Percentiles rank a stretch among this genome's conserved stretches.
Evolutionary conservation across 2,329 filamentous ascomycete genomes (phyloP).

Genomic region (Cladosporium sp.): DNA sequence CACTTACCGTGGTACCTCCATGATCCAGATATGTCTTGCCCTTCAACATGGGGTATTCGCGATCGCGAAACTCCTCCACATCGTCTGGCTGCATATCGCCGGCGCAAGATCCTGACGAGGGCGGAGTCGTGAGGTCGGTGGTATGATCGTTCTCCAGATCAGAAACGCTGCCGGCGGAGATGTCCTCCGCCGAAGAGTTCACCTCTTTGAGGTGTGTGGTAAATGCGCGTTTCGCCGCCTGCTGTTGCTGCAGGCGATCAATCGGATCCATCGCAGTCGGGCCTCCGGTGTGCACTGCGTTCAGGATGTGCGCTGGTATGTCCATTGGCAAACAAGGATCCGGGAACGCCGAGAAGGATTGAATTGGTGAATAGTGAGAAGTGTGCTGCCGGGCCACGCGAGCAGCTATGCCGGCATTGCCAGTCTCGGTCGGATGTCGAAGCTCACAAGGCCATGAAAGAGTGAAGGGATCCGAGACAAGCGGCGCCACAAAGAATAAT

Average conservation of each 20-base stretch:
- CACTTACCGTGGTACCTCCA: constrained; percentile 36
- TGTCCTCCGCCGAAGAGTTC: constrained; percentile 25
- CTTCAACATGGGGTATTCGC: constrained; percentile 38
- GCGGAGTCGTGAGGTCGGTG: constrained; percentile 32
- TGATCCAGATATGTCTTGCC: constrained; percentile 39
- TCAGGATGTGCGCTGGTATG: constrained; percentile 20
- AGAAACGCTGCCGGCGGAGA: constrained; percentile 28
- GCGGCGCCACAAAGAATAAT: constrained; percentile 4
- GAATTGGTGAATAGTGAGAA: no score
- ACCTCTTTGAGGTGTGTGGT: constrained; percentile 2
- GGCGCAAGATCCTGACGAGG: constrained; percentile 24
- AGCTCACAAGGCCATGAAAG: no score
- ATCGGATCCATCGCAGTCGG: constrained; percentile 2
- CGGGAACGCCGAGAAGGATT: no score
- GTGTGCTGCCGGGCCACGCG: no score
- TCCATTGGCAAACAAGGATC: constrained; percentile 16
- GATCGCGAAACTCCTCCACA: constrained; percentile 34
- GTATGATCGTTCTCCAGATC: constrained; percentile 29
- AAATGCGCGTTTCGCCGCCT: neutral
- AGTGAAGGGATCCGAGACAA: neutral
- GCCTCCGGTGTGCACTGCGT: constrained; percentile 15
- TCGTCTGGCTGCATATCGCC: constrained; percentile 31
- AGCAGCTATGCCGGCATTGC: no score
- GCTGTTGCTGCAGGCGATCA: neutral
- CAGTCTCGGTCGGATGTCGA: no score